phyloP scores from a whole-genome alignment of 768 basidiomycete genomes.

The Mrakia gelida region DNA sequence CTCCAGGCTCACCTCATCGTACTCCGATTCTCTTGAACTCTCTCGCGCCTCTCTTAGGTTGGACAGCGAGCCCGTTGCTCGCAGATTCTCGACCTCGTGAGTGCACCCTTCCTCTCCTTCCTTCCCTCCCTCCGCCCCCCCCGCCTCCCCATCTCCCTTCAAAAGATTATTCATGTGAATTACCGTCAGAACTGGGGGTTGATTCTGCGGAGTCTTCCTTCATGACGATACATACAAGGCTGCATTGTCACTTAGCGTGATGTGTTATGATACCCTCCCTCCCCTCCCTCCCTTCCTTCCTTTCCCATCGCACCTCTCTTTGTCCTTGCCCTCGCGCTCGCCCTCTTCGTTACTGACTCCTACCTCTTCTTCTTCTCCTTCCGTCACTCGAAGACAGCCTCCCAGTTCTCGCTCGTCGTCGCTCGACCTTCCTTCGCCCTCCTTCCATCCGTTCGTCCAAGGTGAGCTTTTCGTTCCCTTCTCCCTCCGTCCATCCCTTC shows the following conservation, averaged over 20 bases:
- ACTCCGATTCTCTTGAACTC: not conserved
- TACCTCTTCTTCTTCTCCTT: not conserved
- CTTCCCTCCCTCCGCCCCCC: not conserved
- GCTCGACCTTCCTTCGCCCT: not conserved
- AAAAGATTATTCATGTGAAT: slow-evolving; percentile 29
- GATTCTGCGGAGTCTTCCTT: slow-evolving; percentile 3
- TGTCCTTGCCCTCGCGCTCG: not conserved
- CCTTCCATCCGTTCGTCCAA: not conserved
- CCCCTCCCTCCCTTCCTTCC: not conserved
- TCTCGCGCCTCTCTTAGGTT: not conserved
- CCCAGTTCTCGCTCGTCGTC: not conserved
- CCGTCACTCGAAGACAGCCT: not conserved
- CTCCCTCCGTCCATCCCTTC: too few relatives aligned
- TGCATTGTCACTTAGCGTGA: slow-evolving; percentile 29
- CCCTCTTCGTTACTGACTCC: not conserved
- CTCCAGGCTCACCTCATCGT: not conserved
- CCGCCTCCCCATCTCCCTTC: not conserved
- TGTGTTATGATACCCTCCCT: slow-evolving; percentile 24
- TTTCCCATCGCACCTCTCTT: not conserved
- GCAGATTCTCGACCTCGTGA: not conserved
- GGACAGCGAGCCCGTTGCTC: too few relatives aligned
- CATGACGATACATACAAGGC: slow-evolving; percentile 28
- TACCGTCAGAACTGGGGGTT: slow-evolving; percentile 25
- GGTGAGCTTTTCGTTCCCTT: not conserved
- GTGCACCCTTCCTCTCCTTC: not conserved